Conservation (phyloP, 1,284 basidiomycete genomes). For the Cryptococcus neoformans region DNA sequence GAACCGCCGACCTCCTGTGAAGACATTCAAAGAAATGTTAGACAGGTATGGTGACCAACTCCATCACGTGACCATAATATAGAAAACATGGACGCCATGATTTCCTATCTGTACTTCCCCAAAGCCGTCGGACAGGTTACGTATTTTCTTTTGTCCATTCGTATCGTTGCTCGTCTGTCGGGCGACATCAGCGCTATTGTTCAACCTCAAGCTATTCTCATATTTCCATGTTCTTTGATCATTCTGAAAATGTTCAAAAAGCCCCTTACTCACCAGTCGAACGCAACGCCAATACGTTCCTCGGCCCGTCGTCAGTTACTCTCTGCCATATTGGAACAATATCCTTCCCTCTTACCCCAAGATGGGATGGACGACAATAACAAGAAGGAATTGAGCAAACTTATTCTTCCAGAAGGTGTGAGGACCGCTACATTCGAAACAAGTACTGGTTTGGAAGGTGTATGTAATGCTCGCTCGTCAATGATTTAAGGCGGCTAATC, state of each 20-base stretch:
- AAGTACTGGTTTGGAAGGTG: conserved; percentile 42
- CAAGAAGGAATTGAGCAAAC: conserved; percentile 38
- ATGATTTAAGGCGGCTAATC: conserved; percentile 16
- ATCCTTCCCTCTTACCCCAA: conserved; percentile 19
- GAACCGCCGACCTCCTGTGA: no score
- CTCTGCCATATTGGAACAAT: conserved; percentile 30
- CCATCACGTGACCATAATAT: no score
- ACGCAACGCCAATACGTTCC: conserved; percentile 46
- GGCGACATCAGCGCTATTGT: no score
- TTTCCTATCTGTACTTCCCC: no score
- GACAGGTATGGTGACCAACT: no score
- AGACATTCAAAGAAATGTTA: no score
- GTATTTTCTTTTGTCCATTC: no score
- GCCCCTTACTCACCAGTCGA: conserved; percentile 43
- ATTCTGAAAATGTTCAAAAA: conserved; percentile 46
- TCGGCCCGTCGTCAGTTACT: conserved; percentile 45
- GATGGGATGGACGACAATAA: conserved; percentile 1
- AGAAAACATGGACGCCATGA: no score
- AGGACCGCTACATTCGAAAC: conserved; percentile 38
- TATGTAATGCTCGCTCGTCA: conserved; percentile 13
- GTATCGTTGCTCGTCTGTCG: no score
- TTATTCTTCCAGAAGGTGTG: conserved; percentile 45
- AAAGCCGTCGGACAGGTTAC: no score
- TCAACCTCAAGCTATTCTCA: background rate
- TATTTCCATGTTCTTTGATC: background rate